These are phyloP conservation scores for Corylus avellana DNA, from an alignment of 306 rosid genomes.

Conservation along the genomic window DNA sequence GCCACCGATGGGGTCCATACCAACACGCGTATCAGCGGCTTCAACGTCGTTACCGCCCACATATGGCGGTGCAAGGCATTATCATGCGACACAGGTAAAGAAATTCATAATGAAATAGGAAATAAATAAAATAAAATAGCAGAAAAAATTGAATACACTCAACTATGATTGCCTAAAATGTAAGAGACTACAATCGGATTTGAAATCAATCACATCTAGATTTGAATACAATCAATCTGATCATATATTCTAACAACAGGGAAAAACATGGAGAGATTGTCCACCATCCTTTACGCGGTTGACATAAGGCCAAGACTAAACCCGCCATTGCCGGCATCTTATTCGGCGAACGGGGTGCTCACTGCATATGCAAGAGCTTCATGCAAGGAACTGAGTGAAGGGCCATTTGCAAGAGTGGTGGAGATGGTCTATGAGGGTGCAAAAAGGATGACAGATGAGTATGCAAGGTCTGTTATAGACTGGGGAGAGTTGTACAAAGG, in stretches of 20 bases:
- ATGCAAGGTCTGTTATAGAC: slow-evolving; percentile 62
- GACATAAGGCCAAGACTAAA: slow-evolving; percentile 49
- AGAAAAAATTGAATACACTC: too few relatives aligned
- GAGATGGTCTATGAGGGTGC: slow-evolving; percentile 65
- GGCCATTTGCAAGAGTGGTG: slow-evolving; percentile 42
- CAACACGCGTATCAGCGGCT: slow-evolving; percentile 28
- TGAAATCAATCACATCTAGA: too few relatives aligned
- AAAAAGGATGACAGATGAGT: slow-evolving; percentile 57
- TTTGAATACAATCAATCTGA: too few relatives aligned
- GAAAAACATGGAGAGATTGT: slow-evolving; percentile 34
- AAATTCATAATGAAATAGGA: too few relatives aligned
- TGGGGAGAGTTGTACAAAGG: slow-evolving; percentile 71
- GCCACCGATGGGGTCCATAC: neutral
- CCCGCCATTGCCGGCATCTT: slow-evolving; percentile 46
- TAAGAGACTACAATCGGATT: too few relatives aligned
- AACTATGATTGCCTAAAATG: too few relatives aligned
- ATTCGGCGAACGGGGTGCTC: slow-evolving; percentile 56
- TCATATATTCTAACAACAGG: neutral
- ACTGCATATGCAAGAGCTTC: slow-evolving; percentile 41
- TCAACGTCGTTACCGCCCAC: slow-evolving; percentile 58
- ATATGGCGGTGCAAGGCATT: slow-evolving; percentile 74
- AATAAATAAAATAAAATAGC: too few relatives aligned
- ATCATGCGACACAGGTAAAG: slow-evolving; percentile 23
- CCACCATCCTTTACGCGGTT: slow-evolving; percentile 62
- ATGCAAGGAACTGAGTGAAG: slow-evolving; percentile 43